Percentiles rank a stretch among this genome's conserved stretches.
Evolutionary conservation across 2,329 filamentous ascomycete genomes (phyloP).

Genomic region (Botrytis aclada): DNA sequence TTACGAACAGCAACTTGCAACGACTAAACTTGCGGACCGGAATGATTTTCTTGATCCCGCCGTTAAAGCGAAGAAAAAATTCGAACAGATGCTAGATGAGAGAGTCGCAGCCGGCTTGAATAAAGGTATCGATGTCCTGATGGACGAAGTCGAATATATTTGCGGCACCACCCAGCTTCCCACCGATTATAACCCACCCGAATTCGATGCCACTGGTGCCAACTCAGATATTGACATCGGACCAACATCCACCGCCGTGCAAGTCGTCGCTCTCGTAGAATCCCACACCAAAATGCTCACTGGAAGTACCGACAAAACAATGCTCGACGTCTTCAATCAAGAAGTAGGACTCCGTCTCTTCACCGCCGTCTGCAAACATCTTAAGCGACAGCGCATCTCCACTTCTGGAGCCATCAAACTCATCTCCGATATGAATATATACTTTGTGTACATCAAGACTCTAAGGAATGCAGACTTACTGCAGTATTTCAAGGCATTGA

Average conservation of each 20-base stretch:
- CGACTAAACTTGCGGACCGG: constrained; percentile 77
- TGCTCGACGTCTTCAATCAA: constrained; percentile 97
- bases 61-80: constrained; percentile 93
- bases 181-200: constrained; percentile 80
- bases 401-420: constrained; percentile 86
- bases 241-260: constrained; percentile 73
- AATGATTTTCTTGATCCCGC: constrained; percentile 94
- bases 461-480: constrained; percentile 80
- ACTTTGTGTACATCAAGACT: constrained; percentile 78
- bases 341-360: constrained; percentile 94
- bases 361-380: constrained; percentile 88
- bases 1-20: constrained; percentile 89
- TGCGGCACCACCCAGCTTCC: constrained; percentile 83
- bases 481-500: constrained; percentile 85
- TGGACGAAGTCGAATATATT: constrained; percentile 97
- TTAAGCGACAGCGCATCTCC: constrained; percentile 92
- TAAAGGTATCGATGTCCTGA: constrained; percentile 96
- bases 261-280: constrained; percentile 80
- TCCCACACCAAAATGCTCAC: constrained; percentile 90
- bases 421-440: constrained; percentile 95
- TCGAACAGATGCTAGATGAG: constrained; percentile 98
- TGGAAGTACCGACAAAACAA: constrained; percentile 94
- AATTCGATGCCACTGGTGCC: constrained; percentile 36
- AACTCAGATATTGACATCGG: constrained; percentile 55
- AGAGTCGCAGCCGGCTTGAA: constrained; percentile 92